Percentiles rank a stretch among this genome's conserved stretches.
Conservation (phyloP, 345 rosid genomes). For the Linum lewisii region DNA sequence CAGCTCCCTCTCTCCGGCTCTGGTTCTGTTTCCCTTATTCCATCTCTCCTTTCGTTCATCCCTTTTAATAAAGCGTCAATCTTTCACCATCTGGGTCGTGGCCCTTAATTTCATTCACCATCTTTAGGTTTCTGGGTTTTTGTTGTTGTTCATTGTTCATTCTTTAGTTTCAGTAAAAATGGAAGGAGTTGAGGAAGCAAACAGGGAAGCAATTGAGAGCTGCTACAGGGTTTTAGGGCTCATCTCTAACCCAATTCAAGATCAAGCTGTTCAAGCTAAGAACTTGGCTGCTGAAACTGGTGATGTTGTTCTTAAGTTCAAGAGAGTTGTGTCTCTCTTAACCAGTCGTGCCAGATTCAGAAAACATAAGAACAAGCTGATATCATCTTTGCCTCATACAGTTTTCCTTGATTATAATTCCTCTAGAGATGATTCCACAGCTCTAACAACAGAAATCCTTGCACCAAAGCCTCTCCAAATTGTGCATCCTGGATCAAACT, state of each 20-base stretch:
- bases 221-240: too few species aligned
- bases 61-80: too few species aligned
- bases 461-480: too few species aligned
- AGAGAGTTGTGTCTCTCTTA: conserved; percentile 51
- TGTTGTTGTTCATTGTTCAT: neutral
- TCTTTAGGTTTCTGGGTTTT: neutral
- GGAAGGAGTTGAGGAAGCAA: conserved; percentile 5
- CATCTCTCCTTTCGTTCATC: too few species aligned
- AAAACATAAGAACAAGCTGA: conserved; percentile 34
- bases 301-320: conserved; percentile 41
- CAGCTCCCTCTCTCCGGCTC: too few species aligned
- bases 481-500: too few species aligned
- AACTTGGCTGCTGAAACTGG: too few species aligned
- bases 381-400: conserved; percentile 43
- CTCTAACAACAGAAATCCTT: too few species aligned
- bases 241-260: too few species aligned
- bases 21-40: too few species aligned
- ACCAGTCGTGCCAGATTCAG: conserved; percentile 44
- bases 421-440: conserved; percentile 25
- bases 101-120: conserved; percentile 15
- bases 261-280: too few species aligned
- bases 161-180: conserved; percentile 9
- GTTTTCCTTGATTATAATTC: conserved; percentile 53
- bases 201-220: conserved; percentile 2
- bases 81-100: conserved; percentile 8